phyloP scores from a whole-genome alignment of 1,284 basidiomycete species.

The Baeospora myosura region DNA sequence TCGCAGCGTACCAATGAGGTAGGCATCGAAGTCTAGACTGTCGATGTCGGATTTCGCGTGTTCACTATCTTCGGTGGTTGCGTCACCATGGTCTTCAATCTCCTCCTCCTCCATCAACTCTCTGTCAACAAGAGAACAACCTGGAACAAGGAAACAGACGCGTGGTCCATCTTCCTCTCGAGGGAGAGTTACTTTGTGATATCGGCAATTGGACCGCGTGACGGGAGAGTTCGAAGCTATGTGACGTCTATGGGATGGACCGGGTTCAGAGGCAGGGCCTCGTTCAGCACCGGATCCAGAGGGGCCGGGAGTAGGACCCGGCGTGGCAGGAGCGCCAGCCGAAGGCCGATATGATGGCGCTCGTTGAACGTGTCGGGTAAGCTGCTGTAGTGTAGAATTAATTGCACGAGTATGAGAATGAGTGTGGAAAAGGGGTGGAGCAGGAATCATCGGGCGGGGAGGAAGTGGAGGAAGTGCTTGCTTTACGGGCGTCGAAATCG shows the following conservation, averaged over 20 bases:
- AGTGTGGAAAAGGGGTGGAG: conserved; percentile 18
- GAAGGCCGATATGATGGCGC: too few relatives aligned
- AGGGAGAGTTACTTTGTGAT: conserved; percentile 57
- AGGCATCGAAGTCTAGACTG: conserved; percentile 39
- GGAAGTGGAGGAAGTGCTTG: conserved; percentile 25
- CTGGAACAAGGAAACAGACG: conserved; percentile 55
- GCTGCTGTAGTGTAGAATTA: neutral
- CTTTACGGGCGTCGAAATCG: conserved; percentile 19
- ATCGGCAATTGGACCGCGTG: conserved; percentile 58
- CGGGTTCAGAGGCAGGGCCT: conserved; percentile 5
- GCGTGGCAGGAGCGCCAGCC: too few relatives aligned
- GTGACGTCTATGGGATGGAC: conserved; percentile 8
- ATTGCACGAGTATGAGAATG: neutral
- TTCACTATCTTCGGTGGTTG: conserved; percentile 39
- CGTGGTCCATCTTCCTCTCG: conserved; percentile 42
- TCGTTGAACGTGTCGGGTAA: neutral
- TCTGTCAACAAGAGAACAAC: conserved; percentile 50
- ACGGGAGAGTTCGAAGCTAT: conserved; percentile 25
- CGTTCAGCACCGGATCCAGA: neutral
- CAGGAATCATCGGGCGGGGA: conserved; percentile 13
- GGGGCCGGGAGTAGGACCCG: neutral
- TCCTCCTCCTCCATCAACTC: conserved; percentile 52
- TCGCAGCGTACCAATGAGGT: conserved; percentile 47
- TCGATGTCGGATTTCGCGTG: conserved; percentile 39
- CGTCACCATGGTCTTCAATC: conserved; percentile 52